Base-by-base conservation (phyloP, 1,284 basidiomycete genomes). In the Leccinum pallidistipes region DNA sequence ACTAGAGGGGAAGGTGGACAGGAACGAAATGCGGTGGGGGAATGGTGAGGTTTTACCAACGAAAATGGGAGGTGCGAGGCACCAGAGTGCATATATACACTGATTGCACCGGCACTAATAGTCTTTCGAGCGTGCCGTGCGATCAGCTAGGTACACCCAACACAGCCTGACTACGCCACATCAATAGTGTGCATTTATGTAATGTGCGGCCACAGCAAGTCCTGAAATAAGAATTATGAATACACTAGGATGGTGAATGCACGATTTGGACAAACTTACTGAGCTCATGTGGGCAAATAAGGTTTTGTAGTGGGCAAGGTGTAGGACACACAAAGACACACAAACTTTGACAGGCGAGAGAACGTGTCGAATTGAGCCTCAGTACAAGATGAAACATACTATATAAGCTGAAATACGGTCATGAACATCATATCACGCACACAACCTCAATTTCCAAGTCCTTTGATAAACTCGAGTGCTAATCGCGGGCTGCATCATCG, bases 401-500 rank as follows among this genome's bases (percentile, higher is more conserved):
- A 43, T 61, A 64, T 56, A 56, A 61, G 36, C n/a, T 14, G n/a
- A 65, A 55, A 57, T 57, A 56, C 9, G 14, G 21, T 16, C 55
- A 52, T 57, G 12, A 11, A 31, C n/a, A 8, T 45, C 21, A 53
- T 12, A 18, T 57, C 50, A 52, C 11, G 6, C 31, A n/a, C n/a
- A 38, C 14, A 21, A 16, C 18, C n/a, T 57, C 36, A 73, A 43
- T 72, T 59, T 1, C 9, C 56, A 2, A 69, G 59, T 36, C 59
- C 70, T 59, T 78, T 77, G 63, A 81, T 75, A 62, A 78, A 81
- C 59, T 80, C 78, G 24, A 82, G 74, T 1, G 80, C 81, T 53
- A 78, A 68, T 40, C 65, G 70, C 7, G 70, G 65, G 45, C 70
- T 71, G 32, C 24, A 24, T 24, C 24, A 24, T 24, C 24, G 16